Base-by-base conservation (phyloP, 1,284 basidiomycete species). In the Cutaneotrichosporon sp. region DNA sequence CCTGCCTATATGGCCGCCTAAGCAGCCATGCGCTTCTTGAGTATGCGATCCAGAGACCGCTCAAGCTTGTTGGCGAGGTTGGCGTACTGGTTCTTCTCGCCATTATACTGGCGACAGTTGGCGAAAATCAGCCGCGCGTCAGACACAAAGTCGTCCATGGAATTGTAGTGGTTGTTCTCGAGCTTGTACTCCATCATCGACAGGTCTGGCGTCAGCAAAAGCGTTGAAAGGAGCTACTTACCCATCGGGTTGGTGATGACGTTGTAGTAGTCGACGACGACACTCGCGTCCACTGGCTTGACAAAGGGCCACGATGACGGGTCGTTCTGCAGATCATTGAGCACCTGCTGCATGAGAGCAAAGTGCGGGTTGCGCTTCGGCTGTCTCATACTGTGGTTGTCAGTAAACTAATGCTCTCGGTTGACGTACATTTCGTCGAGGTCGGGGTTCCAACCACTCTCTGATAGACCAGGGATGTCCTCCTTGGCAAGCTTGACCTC, bases 191-290 rank as follows among this genome's bases (percentile, higher is more conserved):
- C 88, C 85, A 98, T 97, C 2, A 90, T 96, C 49, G 80, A 80
- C 55, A 98, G 83, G 72, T 98, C 94, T 92, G 67, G 53, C 21
- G 47, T 50, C n/a, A 35, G n/a, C 17, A 15, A 7, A 7, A 40
- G 7, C 0, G 12, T 21, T 8, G 18, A 3, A n/a, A 10, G 3
- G 8, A 39, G 4, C 5, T n/a, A 77, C 84, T 55, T 62, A 91
- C 91, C 93, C 93, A 98, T 97, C 0, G 94, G 94, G 52, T 86
- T 79, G 66, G 85, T 87, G 72, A 97, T 87, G 48, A 92, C 85
- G 17, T 89, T 84, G 72, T 92, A 90, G 70, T 98, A 98, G 70
- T 97, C 94, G 4, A 81, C 70, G 3, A 96, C 94, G 58, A 96
- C 90, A 17, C 85, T 83, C 1, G 73, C 78, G 66, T 88, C 87